Evolutionary conservation across 176 grass and related monocot genomes (phyloP).

Genomic region (Oryza longistaminata): DNA sequence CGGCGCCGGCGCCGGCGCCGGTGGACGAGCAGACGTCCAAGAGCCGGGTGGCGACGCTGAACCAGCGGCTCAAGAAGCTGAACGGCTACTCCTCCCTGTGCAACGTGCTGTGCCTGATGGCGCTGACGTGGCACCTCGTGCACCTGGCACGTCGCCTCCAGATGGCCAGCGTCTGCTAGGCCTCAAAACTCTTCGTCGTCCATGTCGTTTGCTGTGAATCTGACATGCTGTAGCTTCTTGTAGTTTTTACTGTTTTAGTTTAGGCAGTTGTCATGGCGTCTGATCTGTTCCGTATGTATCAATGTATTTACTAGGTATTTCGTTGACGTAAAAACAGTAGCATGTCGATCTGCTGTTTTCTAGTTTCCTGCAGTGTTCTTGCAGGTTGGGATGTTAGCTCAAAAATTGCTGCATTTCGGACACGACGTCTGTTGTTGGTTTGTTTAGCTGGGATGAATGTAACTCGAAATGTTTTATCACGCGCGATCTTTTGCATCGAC

Average conservation of each 20-base stretch:
- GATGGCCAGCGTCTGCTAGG: slow-evolving; percentile 39
- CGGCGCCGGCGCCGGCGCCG: not conserved
- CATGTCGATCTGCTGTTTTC: not conserved
- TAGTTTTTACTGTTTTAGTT: not conserved
- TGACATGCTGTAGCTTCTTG: not conserved
- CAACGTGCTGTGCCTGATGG: slow-evolving; percentile 70
- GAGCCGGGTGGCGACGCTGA: slow-evolving; percentile 46
- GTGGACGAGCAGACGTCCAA: slow-evolving; percentile 46
- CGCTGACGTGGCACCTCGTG: slow-evolving; percentile 81
- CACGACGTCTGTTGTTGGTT: not conserved
- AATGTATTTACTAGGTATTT: not conserved
- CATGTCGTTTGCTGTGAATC: not conserved
- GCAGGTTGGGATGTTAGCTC: not conserved
- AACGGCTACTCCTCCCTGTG: slow-evolving; percentile 78
- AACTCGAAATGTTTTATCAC: too few species aligned
- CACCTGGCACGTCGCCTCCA: slow-evolving; percentile 65
- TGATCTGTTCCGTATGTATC: not conserved
- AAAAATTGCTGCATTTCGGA: not conserved
- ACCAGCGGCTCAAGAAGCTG: slow-evolving; percentile 56
- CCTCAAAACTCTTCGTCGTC: not conserved
- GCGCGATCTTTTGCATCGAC: too few species aligned
- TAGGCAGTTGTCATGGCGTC: not conserved
- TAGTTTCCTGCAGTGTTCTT: not conserved
- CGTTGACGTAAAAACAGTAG: not conserved
- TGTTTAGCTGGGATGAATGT: too few species aligned